Evolutionary conservation across 225 moss, liverwort and hornwort species (phyloP), one percentile per base, ranked within the genome.

Genomic region (Bryoerythrophyllum caledonicum): DNA sequence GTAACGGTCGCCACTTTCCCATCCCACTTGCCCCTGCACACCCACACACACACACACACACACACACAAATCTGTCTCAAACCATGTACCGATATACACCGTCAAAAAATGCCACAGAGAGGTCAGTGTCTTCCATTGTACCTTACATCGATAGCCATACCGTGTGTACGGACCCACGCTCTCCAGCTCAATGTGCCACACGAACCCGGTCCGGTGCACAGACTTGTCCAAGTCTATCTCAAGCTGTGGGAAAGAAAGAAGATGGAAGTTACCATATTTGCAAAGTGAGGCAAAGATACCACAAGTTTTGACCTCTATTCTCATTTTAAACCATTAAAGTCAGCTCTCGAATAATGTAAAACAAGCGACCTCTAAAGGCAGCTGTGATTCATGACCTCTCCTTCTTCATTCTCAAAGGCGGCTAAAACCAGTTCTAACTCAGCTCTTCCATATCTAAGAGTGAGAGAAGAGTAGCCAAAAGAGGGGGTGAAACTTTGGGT

Each of bases 131-230:
- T 49, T 19, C 63, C 35, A 63, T 46, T 17, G 53, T 84, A 95
- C 95, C 93, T 93, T 92, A 83, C 96, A 96, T 67, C 92, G 93
- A 80, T 96, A 96, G 30, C 96, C 96, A 85, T 96, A 96, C 67
- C 92, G 90, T 49, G 89, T 87, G 78, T 86, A 96, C 49, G 67
- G 61, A 37, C 83, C 85, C 24, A 87, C 32, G 71, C 77, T 81
- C 51, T 94, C 84, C 82, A 96, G 75, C 66, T 89, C 77, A 67
- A 88, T 84, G 77, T 96, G 96, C 96, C 96, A 96, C 34, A 96
- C 81, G 72, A 79, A 88, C 60, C 96, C 96, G 74, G 93, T 96
- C 57, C 92, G 90, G 67, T 96, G 92, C 28, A 94, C 71, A 28
- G 73, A 80, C 55, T 58, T 72, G 68, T 96, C 91, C 88, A 96